Evolutionary conservation across 2,329 filamentous ascomycete genomes (phyloP).

Genomic region (Helicocarpus griseus): DNA sequence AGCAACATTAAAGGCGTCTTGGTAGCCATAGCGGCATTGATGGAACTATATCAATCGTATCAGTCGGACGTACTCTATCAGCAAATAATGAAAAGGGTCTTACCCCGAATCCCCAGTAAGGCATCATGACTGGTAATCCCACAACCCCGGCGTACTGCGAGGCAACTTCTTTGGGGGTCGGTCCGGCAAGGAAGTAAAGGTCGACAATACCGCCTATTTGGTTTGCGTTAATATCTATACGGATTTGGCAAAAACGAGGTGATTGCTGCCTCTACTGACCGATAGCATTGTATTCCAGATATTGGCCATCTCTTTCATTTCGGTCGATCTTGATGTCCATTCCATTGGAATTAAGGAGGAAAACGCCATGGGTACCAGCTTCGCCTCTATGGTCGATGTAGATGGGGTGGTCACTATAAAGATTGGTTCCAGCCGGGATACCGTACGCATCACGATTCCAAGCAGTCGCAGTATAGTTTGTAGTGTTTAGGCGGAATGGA

Average conservation of each 20-base stretch:
- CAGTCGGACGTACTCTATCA: background rate
- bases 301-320: constrained; percentile 49
- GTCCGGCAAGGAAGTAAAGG: constrained; percentile 52
- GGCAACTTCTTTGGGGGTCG: constrained; percentile 43
- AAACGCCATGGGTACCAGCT: constrained; percentile 50
- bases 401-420: constrained; percentile 60
- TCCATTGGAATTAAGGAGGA: constrained; percentile 56
- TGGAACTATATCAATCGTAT: constrained; percentile 27
- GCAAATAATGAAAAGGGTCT: constrained; percentile 3
- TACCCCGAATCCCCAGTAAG: constrained; percentile 52
- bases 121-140: constrained; percentile 46
- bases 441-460: constrained; percentile 55
- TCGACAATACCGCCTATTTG: constrained; percentile 56
- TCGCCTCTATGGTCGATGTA: constrained; percentile 55
- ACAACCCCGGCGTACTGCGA: constrained; percentile 46
- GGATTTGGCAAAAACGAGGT: background rate
- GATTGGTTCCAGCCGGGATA: constrained; percentile 48
- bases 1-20: constrained; percentile 26
- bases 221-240: background rate
- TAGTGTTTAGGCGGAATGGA: constrained; percentile 53
- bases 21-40: constrained; percentile 52
- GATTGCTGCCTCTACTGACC: background rate
- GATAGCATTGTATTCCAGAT: constrained; percentile 64
- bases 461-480: constrained; percentile 54
- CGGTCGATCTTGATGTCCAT: constrained; percentile 64